Percentiles rank a stretch among this genome's conserved stretches.
These are phyloP conservation scores for Combretum micranthum DNA, from an alignment of 345 rosid genomes.

Conservation along the genomic window DNA sequence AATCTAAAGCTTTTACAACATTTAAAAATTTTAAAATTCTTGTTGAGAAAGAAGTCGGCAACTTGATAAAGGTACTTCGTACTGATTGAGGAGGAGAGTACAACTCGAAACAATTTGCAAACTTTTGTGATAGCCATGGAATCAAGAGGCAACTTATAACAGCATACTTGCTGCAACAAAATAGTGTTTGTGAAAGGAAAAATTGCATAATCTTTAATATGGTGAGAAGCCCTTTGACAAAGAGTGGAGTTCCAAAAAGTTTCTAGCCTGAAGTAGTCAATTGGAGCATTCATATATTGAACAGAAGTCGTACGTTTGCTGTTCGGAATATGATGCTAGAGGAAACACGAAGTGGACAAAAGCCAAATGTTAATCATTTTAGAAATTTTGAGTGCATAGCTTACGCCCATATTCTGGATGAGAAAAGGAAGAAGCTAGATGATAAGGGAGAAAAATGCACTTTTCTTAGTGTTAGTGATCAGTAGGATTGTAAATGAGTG, in stretches of 20 bases:
- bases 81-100: slow-evolving; percentile 1
- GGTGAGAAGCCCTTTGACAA: slow-evolving; percentile 4
- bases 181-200: neutral
- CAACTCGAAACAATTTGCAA: neutral
- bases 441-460: neutral
- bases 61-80: neutral
- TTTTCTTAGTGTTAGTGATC: neutral
- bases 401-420: neutral
- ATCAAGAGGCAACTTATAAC: neutral
- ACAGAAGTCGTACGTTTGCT: neutral
- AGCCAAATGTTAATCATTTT: neutral
- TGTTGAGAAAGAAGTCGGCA: neutral
- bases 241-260: neutral
- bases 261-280: slow-evolving; percentile 5
- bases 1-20: neutral
- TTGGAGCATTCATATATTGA: neutral
- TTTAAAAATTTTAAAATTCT: neutral
- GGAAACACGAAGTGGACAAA: neutral
- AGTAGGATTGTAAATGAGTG: too few relatives aligned
- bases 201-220: slow-evolving; percentile 1
- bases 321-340: neutral
- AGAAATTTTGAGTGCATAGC: neutral
- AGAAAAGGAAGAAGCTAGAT: neutral
- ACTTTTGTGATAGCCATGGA: neutral
- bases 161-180: slow-evolving; percentile 4